Conservation (phyloP, 164 flowering plant species). For the Litsea cubeba region DNA sequence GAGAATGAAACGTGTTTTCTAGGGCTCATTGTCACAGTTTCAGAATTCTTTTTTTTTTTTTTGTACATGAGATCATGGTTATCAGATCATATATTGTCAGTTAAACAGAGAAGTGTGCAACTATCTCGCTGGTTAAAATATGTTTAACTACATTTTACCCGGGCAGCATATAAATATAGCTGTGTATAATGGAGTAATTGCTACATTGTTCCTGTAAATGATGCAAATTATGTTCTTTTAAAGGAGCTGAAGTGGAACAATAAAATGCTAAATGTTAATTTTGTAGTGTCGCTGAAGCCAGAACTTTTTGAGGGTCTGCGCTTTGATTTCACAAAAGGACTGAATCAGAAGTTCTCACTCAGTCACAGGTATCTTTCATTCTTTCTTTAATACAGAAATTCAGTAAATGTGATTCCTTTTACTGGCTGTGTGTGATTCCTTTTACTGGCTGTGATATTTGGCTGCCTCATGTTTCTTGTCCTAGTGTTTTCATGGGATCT, state of each 20-base stretch:
- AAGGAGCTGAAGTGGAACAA: not conserved
- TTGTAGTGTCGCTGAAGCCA: conserved; percentile 90
- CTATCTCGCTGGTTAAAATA: no score
- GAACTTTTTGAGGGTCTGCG: conserved; percentile 94
- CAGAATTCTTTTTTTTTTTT: no score
- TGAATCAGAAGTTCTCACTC: conserved; percentile 76
- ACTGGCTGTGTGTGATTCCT: not conserved
- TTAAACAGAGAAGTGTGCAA: no score
- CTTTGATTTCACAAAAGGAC: conserved; percentile 82
- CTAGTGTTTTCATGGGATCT: conserved; percentile 86
- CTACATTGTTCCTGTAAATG: no score
- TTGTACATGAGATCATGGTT: no score
- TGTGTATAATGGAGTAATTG: no score
- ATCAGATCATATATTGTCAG: no score
- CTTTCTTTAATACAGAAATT: not conserved
- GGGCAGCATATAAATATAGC: no score
- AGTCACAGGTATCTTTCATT: conserved; percentile 66
- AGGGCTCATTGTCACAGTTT: no score
- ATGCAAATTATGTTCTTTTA: no score
- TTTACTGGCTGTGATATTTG: not conserved
- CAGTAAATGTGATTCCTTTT: not conserved
- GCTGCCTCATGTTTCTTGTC: not conserved
- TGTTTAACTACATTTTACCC: no score
- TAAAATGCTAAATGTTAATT: not conserved
- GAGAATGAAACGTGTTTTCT: no score